Evolutionary conservation across 192 early-diverging fungal genomes (phyloP).

Genomic region (Funneliformis geosporum): DNA sequence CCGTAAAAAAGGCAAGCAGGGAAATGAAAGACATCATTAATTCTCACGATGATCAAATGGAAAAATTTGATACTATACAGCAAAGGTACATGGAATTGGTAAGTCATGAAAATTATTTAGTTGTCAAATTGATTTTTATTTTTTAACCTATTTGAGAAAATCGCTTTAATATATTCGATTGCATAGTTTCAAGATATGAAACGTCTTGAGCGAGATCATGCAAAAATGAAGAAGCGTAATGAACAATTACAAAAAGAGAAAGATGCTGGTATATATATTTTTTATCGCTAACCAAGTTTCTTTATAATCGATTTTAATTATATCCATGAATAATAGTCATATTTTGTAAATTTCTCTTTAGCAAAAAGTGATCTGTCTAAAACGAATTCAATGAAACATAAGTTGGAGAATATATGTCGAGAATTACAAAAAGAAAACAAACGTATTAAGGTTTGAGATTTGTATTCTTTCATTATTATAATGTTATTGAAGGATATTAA

Average conservation of each 20-base stretch:
- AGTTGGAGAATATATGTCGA: constrained; percentile 61
- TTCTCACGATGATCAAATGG: constrained; percentile 47
- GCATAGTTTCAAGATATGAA: constrained; percentile 61
- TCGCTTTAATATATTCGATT: not conserved
- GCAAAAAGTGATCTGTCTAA: constrained; percentile 40
- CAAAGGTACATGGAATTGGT: constrained; percentile 63
- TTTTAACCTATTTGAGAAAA: not conserved
- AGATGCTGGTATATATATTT: constrained; percentile 41
- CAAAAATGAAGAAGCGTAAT: constrained; percentile 46
- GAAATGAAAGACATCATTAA: constrained; percentile 55
- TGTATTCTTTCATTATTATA: constrained; percentile 27
- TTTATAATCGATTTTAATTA: not conserved
- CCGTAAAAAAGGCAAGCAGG: constrained; percentile 59
- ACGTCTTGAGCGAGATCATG: constrained; percentile 55
- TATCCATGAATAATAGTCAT: not conserved
- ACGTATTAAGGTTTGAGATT: constrained; percentile 48
- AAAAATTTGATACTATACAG: constrained; percentile 51
- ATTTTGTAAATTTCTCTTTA: not conserved
- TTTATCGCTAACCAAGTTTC: not conserved
- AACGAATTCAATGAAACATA: constrained; percentile 46
- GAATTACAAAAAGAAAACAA: constrained; percentile 63
- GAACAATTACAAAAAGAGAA: constrained; percentile 55
- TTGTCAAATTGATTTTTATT: not conserved
- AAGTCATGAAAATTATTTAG: constrained; percentile 6
- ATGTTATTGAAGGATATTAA: too few relatives aligned